A percentile compares a stretch with the other conserved stretches of the same genome.
These are phyloP conservation scores for Coemansia sp. DNA, from an alignment of 192 early-diverging fungal genomes.

Conservation along the genomic window DNA sequence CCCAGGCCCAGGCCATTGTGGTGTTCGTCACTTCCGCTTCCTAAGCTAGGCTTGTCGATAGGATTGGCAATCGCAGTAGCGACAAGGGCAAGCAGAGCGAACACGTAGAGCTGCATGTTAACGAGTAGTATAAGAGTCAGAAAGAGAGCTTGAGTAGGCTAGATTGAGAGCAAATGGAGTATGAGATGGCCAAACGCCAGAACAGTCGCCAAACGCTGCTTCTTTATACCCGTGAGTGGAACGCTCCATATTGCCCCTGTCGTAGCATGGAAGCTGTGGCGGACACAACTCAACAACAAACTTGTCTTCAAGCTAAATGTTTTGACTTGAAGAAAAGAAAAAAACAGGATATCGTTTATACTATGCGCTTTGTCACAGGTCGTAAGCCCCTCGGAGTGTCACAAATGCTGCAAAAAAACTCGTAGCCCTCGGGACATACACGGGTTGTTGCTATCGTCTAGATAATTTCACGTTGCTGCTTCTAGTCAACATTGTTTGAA, in stretches of 20 bases:
- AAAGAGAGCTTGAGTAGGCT: not conserved
- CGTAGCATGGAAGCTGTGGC: not conserved
- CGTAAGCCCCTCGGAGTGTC: not conserved
- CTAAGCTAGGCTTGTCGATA: not conserved
- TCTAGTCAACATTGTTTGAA: not conserved
- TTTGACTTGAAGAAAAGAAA: not conserved
- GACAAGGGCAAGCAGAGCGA: conserved; percentile 7
- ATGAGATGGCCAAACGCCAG: not conserved
- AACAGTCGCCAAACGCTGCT: not conserved
- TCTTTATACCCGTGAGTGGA: not conserved
- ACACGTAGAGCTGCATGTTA: conserved; percentile 16
- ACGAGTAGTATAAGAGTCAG: not conserved
- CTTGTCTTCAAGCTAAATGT: not conserved
- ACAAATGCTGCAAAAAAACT: not conserved
- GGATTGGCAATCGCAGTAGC: not conserved
- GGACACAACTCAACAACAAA: too few species aligned
- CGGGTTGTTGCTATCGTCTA: not conserved
- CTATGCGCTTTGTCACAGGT: not conserved
- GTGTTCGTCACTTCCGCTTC: not conserved
- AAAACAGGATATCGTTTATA: not conserved
- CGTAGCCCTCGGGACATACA: not conserved
- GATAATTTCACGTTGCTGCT: not conserved
- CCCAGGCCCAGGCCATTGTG: not conserved
- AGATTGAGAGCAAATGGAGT: not conserved
- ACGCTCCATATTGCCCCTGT: not conserved